Evolutionary conservation across 495 filamentous ascomycete genomes (phyloP), one percentile per base, ranked within the genome.

Genomic region (Friedmanniomyces endolithicus): DNA sequence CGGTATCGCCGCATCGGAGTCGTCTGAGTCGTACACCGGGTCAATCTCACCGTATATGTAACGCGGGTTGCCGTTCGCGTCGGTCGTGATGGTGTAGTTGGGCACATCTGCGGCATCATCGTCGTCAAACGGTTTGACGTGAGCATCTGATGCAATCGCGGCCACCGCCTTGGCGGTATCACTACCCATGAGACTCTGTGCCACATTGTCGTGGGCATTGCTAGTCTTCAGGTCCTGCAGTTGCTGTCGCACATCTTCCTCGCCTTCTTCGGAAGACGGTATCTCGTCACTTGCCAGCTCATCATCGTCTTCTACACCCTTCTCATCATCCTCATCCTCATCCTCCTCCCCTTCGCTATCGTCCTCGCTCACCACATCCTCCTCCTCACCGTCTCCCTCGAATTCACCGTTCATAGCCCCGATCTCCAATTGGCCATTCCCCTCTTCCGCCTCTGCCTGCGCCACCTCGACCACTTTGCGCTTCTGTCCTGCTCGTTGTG

Each of bases 21-120:
- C 89, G 68, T 98, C 94, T 1, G 88, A 92, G 65, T 95, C 92
- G 72, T 98, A 95, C 49, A 88, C 86, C 0, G 92, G 88, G 55
- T 97, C 87, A 56, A 98, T 92, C 59, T 95, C 90, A 54, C 82
- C 75, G 69, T 89, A 90, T 50, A 90, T 71, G 59, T 86, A 92
- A 29, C 84, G 78, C 39, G 76, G 71, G 58, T 87, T 84, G 41
- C 84, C 84, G 68, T 86, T 83, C 54, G 84, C 84, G 65, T 87
- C 84, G 60, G 77, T 72, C 22, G 74, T 74, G 40, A 85, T 66
- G 46, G 69, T 77, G 60, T 79, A 83, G 54, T 83, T 81, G n/a
- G 73, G 73, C 35, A 65, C 61, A 34, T 54, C 43, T n/a, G 53
- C 25, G 0, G 55, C 59, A n/a, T 62, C 57, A 7, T 58, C 60